Base-by-base conservation (phyloP, 2,329 filamentous ascomycete genomes). In the Alternaria hordeiaustralica region DNA sequence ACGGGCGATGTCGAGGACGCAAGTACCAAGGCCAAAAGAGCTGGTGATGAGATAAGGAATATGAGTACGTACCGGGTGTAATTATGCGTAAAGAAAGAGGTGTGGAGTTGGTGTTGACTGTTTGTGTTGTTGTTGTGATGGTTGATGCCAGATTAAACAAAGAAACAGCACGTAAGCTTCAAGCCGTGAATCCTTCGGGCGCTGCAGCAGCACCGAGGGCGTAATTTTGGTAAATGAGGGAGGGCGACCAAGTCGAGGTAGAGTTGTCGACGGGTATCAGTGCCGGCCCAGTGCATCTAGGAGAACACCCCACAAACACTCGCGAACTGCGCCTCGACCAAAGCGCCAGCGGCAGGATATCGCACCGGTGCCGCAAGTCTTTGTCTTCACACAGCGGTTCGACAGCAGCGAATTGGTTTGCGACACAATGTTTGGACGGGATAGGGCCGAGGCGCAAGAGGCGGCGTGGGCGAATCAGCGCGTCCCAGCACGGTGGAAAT, bases 391-490 rank as follows among this genome's bases (percentile, higher is more conserved):
- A 61, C 64, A 64, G 68, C 65, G 73, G 72, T 74, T 77, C 66
- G 72, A 65, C 64, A 70, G 69, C 63, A 67, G 64, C 28, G 66
- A 60, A 55, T 54, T 57, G 57, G 58, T 63, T 41, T 61, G 67
- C 55, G 41, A 54, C 47, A 21, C 36, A 28, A 55, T 28, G 60
- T 66, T 65, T 64, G 58, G 64, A 60, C 63, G 47, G 58, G 60
- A 60, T 64, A 51, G 58, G 60, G 60, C 58, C 41, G 41, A 58
- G 59, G 54, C 54, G 56, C 59, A 23, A 53, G 26, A 26, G 26
- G 49, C 55, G 43, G 55, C 55, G 63, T 66, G 33, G 66, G 60
- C 75, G 71, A 79, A 76, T 77, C 64, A 72, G 65, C 63, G 64
- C 41, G 21, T 54, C 36, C 28, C 44, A 50, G 55, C 54, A 56